Evolutionary conservation across 768 basidiomycete genomes (phyloP).

Genomic region (Boletus subcaerulescens): DNA sequence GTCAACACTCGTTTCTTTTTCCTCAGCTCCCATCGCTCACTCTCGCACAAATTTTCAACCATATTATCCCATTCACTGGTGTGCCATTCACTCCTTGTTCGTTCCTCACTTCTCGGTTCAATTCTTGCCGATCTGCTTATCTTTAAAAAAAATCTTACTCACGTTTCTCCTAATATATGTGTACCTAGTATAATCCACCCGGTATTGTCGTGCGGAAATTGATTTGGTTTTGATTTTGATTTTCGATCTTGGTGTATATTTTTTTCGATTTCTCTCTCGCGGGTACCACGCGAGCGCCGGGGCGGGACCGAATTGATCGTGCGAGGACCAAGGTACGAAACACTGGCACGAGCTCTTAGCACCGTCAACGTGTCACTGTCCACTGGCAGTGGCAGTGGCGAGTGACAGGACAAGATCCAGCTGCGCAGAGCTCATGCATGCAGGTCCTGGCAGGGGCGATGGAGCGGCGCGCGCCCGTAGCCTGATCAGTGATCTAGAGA

Average conservation of each 20-base stretch:
- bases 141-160: background rate
- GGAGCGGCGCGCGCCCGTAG: background rate
- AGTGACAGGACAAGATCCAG: background rate
- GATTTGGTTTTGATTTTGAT: background rate
- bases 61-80: background rate
- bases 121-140: background rate
- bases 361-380: too few relatives aligned
- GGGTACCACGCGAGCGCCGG: background rate
- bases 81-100: too few relatives aligned
- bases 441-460: background rate
- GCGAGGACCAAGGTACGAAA: too few relatives aligned
- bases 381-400: too few relatives aligned
- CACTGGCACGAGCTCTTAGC: too few relatives aligned
- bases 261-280: background rate
- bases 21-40: background rate
- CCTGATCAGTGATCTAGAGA: too few relatives aligned
- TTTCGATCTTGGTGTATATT: background rate
- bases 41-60: background rate
- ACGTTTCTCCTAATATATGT: slow-evolving; percentile 16
- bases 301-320: background rate
- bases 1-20: background rate
- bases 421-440: too few relatives aligned
- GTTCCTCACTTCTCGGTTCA: too few relatives aligned
- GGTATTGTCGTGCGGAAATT: slow-evolving; percentile 1
- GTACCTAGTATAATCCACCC: slow-evolving; percentile 28